A percentile compares a stretch with the other conserved stretches of the same genome.
Conservation (phyloP, 352 stramenopile species). For the Vaucheria bursata region DNA sequence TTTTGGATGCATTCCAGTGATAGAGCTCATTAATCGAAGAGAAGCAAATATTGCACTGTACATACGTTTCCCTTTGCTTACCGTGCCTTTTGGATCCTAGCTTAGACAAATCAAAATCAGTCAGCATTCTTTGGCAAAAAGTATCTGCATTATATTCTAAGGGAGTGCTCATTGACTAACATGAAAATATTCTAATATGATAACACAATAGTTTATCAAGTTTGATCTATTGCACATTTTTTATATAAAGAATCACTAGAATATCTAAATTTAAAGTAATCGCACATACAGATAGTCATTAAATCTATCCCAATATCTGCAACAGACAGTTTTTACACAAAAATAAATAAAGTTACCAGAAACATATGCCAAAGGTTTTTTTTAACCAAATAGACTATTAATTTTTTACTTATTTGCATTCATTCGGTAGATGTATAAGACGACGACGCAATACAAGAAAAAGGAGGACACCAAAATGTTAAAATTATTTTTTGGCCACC, state of each 20-base stretch:
- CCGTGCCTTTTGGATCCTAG: conserved; percentile 28
- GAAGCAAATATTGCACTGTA: conserved; percentile 33
- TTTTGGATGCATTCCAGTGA: conserved; percentile 18
- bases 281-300: background rate
- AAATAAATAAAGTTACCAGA: no score
- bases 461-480: no score
- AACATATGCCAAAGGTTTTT: no score
- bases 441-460: no score
- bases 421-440: no score
- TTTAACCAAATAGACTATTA: no score
- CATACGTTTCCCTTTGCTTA: conserved; percentile 25
- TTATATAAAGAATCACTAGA: background rate
- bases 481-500: no score
- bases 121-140: background rate
- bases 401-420: no score
- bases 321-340: no score
- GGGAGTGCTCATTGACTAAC: background rate
- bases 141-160: background rate
- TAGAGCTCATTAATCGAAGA: conserved; percentile 27
- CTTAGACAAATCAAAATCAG: background rate
- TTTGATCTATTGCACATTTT: background rate
- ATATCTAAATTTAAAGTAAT: background rate
- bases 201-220: background rate
- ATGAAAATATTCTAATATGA: background rate
- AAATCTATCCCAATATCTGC: no score